Evolutionary conservation across 495 filamentous ascomycete species (phyloP).

Genomic region (Oleoguttula mirabilis): DNA sequence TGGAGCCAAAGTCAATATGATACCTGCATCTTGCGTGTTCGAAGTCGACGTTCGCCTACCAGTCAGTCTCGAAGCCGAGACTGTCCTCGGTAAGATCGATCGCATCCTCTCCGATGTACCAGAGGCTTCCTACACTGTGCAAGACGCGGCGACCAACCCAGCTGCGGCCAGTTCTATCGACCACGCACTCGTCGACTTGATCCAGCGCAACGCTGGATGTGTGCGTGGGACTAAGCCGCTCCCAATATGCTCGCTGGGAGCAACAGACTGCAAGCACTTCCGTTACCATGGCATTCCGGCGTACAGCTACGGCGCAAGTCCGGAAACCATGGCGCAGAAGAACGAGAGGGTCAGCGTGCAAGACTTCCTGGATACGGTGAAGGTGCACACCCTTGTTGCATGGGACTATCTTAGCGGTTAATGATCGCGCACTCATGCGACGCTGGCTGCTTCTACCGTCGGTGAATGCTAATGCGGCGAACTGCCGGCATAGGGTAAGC

Average conservation of each 20-base stretch:
- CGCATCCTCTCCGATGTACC: constrained; percentile 7
- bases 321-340: constrained; percentile 11
- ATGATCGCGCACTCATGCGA: too few species aligned
- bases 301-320: constrained; percentile 14
- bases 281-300: constrained; percentile 15
- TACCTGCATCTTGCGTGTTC: constrained; percentile 13
- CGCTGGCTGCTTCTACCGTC: too few species aligned
- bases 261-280: constrained; percentile 19
- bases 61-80: constrained; percentile 6
- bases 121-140: constrained; percentile 13
- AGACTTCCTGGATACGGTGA: constrained; percentile 13
- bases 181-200: not conserved
- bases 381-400: constrained; percentile 13
- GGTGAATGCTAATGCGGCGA: too few species aligned
- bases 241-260: constrained; percentile 8
- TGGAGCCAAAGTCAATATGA: constrained; percentile 19
- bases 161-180: constrained; percentile 8
- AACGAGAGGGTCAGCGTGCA: constrained; percentile 9
- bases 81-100: constrained; percentile 9
- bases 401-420: constrained; percentile 14
- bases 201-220: constrained; percentile 5
- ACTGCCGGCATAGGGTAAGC: too few species aligned
- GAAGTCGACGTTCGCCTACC: constrained; percentile 19
- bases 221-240: not conserved
- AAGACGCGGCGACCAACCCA: constrained; percentile 18